These are phyloP conservation scores for Penicillium hordei DNA, from an alignment of 2,329 filamentous ascomycete species.

Conservation along the genomic window DNA sequence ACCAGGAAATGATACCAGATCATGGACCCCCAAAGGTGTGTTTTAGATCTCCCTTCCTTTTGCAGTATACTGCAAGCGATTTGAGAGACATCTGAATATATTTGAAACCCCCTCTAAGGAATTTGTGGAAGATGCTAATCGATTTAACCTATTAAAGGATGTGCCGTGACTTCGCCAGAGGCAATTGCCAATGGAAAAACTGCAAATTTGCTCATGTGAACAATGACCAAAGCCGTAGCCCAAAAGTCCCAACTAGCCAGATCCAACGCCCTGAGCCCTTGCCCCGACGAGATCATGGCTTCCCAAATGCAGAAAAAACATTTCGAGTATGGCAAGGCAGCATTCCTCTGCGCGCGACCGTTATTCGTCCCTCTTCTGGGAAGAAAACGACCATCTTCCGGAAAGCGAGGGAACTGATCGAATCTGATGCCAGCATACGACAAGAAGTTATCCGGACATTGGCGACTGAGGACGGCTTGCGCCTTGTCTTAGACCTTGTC, in stretches of 20 bases:
- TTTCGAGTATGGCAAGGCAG: slow-evolving; percentile 8
- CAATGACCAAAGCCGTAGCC: neutral
- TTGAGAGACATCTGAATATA: neutral
- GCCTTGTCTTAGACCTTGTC: slow-evolving; percentile 30
- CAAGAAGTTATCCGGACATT: slow-evolving; percentile 34
- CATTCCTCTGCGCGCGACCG: neutral
- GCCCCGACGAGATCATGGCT: neutral
- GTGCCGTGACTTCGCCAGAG: slow-evolving; percentile 11
- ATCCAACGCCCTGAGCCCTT: neutral
- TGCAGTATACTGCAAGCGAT: neutral
- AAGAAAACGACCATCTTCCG: slow-evolving; percentile 23
- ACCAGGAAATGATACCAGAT: neutral
- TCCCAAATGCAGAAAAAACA: neutral
- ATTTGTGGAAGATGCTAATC: neutral
- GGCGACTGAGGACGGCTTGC: slow-evolving; percentile 32
- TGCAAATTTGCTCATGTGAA: slow-evolving; percentile 18
- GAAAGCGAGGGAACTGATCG: slow-evolving; percentile 26
- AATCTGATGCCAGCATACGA: slow-evolving; percentile 19
- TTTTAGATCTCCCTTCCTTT: neutral
- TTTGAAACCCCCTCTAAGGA: neutral
- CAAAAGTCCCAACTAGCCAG: neutral
- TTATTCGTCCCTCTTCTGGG: neutral
- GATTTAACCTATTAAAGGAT: neutral
- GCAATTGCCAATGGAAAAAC: slow-evolving; percentile 6
- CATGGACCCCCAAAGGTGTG: slow-evolving; percentile 1